Evolutionary conservation across 257 asterid genomes (phyloP), one percentile per base, ranked within the genome.

Genomic region (Solanum etuberosum): DNA sequence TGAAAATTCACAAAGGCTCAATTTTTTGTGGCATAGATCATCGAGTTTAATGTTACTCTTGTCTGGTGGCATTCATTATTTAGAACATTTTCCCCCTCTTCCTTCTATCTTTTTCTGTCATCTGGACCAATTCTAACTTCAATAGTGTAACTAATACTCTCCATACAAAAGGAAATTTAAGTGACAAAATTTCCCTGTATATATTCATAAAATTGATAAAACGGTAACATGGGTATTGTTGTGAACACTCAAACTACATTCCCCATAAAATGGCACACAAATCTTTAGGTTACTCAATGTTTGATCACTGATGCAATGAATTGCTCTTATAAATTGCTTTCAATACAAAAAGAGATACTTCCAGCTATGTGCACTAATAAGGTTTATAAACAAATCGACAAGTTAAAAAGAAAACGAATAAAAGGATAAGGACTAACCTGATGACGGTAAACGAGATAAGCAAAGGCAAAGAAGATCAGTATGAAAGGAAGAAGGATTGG

Each of bases 401-500:
- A 81, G 43, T 76, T 35, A 34, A 38, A 85, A 54, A 86, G 32
- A 18, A 59, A 42, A 31, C 3, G 27, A 37, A 68, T 35, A 14
- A 83, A 51, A 23, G 9, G 8, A 32, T 10, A 65, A 25, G 87
- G 38, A 89, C 93, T 59, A 85, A 96, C 99, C 98, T 97, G 99
- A 90, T 97, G 99, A 42, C 99, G 99, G 68, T 97, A 97, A 65
- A 97, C 98, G 15, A 96, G 93, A 92, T 93, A 93, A 5, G 99
- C 99, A 4, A 97, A 93, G 86, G 94, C 98, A 27, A 97, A 97
- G 98, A 97, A 97, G 89, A 97, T 90, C 83, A 96, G 90, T 83
- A 97, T 91, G 83, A 96, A 97, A 27, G 99, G 99, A 88, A 97
- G 99, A 89, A 97, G 99, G 82, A 97, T 92, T 16, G 99, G 99